These are phyloP conservation scores for Gossypium ekmanianum DNA, from an alignment of 345 rosid genomes.

Conservation along the genomic window DNA sequence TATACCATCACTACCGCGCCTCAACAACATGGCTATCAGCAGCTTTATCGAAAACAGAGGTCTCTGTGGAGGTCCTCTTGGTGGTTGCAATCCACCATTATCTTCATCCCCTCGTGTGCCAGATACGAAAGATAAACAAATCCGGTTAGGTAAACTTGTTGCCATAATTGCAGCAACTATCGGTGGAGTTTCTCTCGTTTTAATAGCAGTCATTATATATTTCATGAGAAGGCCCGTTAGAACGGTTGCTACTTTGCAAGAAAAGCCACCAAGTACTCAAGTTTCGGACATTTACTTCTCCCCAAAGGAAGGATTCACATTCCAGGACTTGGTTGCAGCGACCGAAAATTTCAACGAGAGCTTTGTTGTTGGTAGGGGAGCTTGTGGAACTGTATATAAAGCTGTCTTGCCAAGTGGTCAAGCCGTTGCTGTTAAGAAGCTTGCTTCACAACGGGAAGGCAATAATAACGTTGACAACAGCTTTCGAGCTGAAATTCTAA, in stretches of 20 bases:
- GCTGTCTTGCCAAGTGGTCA: conserved; percentile 61
- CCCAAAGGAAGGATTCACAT: conserved; percentile 72
- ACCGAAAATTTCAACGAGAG: conserved; percentile 71
- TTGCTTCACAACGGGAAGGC: conserved; percentile 65
- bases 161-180: conserved; percentile 62
- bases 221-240: conserved; percentile 54
- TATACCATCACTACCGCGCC: conserved; percentile 44
- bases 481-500: conserved; percentile 76
- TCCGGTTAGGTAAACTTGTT: conserved; percentile 45
- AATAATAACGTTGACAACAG: conserved; percentile 65
- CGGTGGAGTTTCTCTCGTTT: conserved; percentile 63
- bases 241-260: conserved; percentile 35
- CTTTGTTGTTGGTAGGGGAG: conserved; percentile 79
- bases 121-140: conserved; percentile 19
- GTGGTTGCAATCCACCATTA: conserved; percentile 38
- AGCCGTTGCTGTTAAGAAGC: conserved; percentile 74
- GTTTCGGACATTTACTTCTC: conserved; percentile 64
- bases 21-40: conserved; percentile 40
- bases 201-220: conserved; percentile 53
- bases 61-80: conserved; percentile 69
- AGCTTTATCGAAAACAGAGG: conserved; percentile 63
- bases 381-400: conserved; percentile 82
- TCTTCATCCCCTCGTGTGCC: conserved; percentile 30
- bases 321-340: conserved; percentile 65
- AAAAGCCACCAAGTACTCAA: conserved; percentile 25